These are phyloP conservation scores for Leccinum variicolor DNA, from an alignment of 768 basidiomycete species.

Conservation along the genomic window DNA sequence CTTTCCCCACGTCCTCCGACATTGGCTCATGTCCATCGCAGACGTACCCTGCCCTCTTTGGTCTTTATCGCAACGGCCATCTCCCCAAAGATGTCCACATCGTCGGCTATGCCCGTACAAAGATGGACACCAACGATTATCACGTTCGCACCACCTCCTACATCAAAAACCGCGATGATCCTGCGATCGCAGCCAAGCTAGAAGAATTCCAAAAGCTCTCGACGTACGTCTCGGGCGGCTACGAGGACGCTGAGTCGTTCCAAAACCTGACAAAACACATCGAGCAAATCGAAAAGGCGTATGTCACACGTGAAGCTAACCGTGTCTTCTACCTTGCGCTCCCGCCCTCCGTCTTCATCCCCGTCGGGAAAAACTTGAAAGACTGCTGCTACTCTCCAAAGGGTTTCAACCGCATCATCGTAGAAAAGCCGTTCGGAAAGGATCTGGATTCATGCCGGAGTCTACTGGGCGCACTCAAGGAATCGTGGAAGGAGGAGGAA, in stretches of 20 bases:
- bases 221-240: conserved; percentile 83
- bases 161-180: conserved; percentile 74
- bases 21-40: conserved; percentile 41
- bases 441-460: conserved; percentile 82
- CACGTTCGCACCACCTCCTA: conserved; percentile 80
- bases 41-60: conserved; percentile 96
- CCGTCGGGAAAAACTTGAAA: conserved; percentile 81
- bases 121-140: conserved; percentile 85
- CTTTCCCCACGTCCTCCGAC: not conserved
- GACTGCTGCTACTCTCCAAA: conserved; percentile 70
- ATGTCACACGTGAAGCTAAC: conserved; percentile 61
- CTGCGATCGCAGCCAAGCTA: conserved; percentile 55
- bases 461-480: conserved; percentile 75
- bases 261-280: conserved; percentile 72
- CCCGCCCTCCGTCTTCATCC: conserved; percentile 93
- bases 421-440: conserved; percentile 99
- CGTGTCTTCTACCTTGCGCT: conserved; percentile 97
- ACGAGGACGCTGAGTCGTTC: conserved; percentile 83
- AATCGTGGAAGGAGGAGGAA: conserved; percentile 93
- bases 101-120: conserved; percentile 95
- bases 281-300: conserved; percentile 70
- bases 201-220: conserved; percentile 81
- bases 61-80: conserved; percentile 74
- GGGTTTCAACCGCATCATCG: conserved; percentile 88
- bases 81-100: conserved; percentile 85